phyloP scores from a whole-genome alignment of 306 rosid species.

The Begonia masoniana region DNA sequence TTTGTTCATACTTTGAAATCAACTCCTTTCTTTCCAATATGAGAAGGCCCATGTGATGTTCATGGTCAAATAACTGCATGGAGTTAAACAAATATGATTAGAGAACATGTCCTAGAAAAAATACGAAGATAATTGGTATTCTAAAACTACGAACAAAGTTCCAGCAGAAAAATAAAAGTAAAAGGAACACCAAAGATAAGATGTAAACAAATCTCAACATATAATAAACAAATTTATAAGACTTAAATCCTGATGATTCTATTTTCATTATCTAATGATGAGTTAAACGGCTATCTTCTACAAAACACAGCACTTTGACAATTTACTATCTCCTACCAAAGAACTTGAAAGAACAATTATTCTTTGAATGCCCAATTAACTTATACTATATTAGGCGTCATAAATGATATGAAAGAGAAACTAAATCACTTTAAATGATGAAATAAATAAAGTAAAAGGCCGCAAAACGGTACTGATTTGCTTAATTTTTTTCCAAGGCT shows the following conservation, averaged over 20 bases:
- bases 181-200: not conserved
- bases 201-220: not conserved
- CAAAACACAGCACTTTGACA: no score
- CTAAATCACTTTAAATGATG: no score
- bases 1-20: constrained; percentile 47
- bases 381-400: no score
- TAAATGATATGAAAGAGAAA: no score
- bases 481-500: no score
- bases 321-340: no score
- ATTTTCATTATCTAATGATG: not conserved
- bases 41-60: constrained; percentile 96
- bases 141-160: not conserved
- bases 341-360: no score
- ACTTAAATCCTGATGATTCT: not conserved
- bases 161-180: not conserved
- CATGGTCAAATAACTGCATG: constrained; percentile 68
- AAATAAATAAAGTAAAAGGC: no score
- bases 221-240: not conserved
- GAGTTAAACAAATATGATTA: constrained; percentile 11
- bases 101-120: not conserved
- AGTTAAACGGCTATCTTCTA: no score
- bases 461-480: no score
- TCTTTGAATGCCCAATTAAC: no score
- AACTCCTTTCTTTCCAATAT: constrained; percentile 70
- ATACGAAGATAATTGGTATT: not conserved